These are phyloP conservation scores for Porogramme epimiltina DNA, from an alignment of 1,284 basidiomycete genomes.

Conservation along the genomic window DNA sequence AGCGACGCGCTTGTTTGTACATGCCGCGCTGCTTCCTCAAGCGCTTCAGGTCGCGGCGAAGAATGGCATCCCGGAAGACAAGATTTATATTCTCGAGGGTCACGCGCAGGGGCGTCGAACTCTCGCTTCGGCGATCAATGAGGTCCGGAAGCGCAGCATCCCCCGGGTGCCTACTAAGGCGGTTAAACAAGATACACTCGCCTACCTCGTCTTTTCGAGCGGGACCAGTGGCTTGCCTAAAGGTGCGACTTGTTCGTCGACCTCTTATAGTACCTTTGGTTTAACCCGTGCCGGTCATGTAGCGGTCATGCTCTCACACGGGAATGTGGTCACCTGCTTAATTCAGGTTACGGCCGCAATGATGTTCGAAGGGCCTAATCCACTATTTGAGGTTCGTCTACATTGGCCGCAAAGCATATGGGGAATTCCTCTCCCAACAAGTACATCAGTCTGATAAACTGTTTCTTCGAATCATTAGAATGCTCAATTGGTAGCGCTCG, in stretches of 20 bases:
- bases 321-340: constrained; percentile 59
- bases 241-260: constrained; percentile 43
- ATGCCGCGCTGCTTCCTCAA: constrained; percentile 49
- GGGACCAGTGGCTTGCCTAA: constrained; percentile 79
- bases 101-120: constrained; percentile 39
- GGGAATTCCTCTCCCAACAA: too few species aligned
- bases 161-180: constrained; percentile 45
- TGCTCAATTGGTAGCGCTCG: constrained; percentile 45
- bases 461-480: constrained; percentile 3
- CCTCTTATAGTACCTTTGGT: not conserved
- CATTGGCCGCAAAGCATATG: too few species aligned
- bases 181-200: constrained; percentile 58
- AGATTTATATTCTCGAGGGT: constrained; percentile 59
- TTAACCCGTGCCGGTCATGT: not conserved
- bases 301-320: constrained; percentile 80
- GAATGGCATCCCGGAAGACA: constrained; percentile 49
- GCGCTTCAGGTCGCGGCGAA: constrained; percentile 53
- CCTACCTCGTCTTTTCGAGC: constrained; percentile 76
- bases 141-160: constrained; percentile 38
- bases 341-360: constrained; percentile 41
- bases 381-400: constrained; percentile 9
- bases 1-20: constrained; percentile 63
- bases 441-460: too few species aligned
- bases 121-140: constrained; percentile 48
- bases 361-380: constrained; percentile 18